Evolutionary conservation across 495 filamentous ascomycete genomes (phyloP).

Genomic region (Xylaria scruposa): DNA sequence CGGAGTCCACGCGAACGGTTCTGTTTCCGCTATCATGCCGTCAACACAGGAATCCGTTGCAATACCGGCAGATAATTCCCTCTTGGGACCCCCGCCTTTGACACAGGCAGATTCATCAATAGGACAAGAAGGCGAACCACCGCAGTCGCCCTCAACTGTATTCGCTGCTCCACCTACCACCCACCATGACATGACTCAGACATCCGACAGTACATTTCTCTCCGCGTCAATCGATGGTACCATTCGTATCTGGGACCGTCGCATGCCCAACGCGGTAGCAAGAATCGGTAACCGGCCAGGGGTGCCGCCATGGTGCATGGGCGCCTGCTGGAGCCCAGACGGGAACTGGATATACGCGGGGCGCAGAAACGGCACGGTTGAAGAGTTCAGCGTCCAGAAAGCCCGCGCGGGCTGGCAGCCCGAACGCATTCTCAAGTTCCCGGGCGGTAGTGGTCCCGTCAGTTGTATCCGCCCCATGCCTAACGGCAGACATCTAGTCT

Average conservation of each 20-base stretch:
- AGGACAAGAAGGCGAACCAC: conserved; percentile 19
- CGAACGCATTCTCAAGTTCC: conserved; percentile 87
- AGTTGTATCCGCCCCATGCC: conserved; percentile 88
- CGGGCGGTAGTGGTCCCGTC: conserved; percentile 85
- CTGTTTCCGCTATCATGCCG: conserved; percentile 25
- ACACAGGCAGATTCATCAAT: conserved; percentile 8
- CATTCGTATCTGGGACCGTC: conserved; percentile 89
- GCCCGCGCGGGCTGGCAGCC: conserved; percentile 65
- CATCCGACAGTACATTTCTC: conserved; percentile 77
- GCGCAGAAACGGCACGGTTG: conserved; percentile 90
- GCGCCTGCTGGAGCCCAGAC: conserved; percentile 95
- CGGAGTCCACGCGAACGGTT: not conserved
- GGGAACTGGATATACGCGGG: conserved; percentile 96
- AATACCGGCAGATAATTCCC: conserved; percentile 22
- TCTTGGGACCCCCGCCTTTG: conserved; percentile 18
- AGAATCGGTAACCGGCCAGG: conserved; percentile 72
- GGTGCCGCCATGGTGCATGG: conserved; percentile 96
- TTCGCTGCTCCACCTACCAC: conserved; percentile 39
- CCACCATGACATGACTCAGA: conserved; percentile 50
- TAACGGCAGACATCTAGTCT: conserved; percentile 91
- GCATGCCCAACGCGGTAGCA: conserved; percentile 77
- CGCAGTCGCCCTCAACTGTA: conserved; percentile 41
- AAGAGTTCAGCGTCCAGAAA: conserved; percentile 90
- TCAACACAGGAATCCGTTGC: conserved; percentile 29
- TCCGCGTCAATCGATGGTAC: conserved; percentile 87